A percentile compares a stretch with the other conserved stretches of the same genome.
phyloP scores from a whole-genome alignment of 2,329 filamentous ascomycete genomes.

The Cladobotryum mycophilum region DNA sequence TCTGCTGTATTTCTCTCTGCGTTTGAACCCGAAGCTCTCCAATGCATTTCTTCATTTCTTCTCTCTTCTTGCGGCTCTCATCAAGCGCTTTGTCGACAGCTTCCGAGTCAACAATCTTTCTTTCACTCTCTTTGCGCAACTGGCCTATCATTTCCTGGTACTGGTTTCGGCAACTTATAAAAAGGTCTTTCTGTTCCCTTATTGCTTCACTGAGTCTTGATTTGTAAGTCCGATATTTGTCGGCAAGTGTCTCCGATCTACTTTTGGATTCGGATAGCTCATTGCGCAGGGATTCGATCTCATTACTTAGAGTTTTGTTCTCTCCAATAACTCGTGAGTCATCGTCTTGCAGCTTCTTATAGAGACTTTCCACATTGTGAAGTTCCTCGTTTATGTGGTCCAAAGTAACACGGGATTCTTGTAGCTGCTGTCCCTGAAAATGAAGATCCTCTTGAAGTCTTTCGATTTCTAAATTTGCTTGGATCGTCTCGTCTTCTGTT shows the following conservation, averaged over 20 bases:
- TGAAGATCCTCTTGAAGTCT: conserved; percentile 20
- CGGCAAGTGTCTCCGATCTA: conserved; percentile 18
- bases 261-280: conserved; percentile 21
- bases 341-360: conserved; percentile 22
- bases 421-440: conserved; percentile 15
- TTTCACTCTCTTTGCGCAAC: conserved; percentile 26
- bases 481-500: conserved; percentile 22
- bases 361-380: conserved; percentile 16
- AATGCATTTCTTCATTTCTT: conserved; percentile 27
- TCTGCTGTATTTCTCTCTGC: conserved; percentile 17
- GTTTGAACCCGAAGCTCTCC: conserved; percentile 20
- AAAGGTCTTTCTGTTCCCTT: conserved; percentile 41
- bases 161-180: conserved; percentile 25
- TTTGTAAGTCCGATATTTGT: conserved; percentile 30
- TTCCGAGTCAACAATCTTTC: conserved; percentile 16
- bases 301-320: conserved; percentile 19
- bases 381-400: conserved; percentile 21
- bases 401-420: conserved; percentile 8
- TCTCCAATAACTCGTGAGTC: conserved; percentile 17
- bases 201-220: conserved; percentile 40
- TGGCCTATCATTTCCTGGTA: conserved; percentile 29
- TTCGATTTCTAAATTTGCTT: conserved; percentile 21
- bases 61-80: conserved; percentile 24
- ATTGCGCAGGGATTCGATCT: conserved; percentile 23
- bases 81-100: conserved; percentile 23